Percentiles rank a stretch among this genome's conserved stretches.
phyloP scores from a whole-genome alignment of 495 filamentous ascomycete species.

The Pyronema domesticum region DNA sequence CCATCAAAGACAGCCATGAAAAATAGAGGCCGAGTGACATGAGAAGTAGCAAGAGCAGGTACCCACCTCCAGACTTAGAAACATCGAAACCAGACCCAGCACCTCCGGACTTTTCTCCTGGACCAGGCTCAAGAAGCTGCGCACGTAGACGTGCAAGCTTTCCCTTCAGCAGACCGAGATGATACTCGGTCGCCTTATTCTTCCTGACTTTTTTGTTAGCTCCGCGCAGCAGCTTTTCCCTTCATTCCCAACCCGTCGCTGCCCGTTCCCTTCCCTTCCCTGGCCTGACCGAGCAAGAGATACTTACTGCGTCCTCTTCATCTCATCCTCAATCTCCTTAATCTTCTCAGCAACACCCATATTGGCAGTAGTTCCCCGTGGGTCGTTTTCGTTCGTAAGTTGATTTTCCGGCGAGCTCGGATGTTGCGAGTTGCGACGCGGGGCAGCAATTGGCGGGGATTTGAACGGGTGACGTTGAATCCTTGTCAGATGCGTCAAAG shows the following conservation, averaged over 20 bases:
- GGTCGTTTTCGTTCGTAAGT: constrained; percentile 5
- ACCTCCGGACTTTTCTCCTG: constrained; percentile 58
- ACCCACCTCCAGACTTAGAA: constrained; percentile 57
- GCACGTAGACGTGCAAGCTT: constrained; percentile 92
- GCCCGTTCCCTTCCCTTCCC: too few species aligned
- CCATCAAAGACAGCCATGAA: not conserved
- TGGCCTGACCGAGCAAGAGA: not conserved
- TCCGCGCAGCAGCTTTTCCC: too few species aligned
- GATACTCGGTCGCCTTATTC: constrained; percentile 99
- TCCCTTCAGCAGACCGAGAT: constrained; percentile 93
- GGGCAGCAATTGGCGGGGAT: not conserved
- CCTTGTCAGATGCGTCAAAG: not conserved
- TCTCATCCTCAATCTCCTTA: constrained; percentile 99
- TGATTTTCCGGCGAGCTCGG: not conserved
- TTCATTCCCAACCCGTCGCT: too few species aligned
- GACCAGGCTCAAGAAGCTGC: constrained; percentile 81
- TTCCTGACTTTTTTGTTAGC: constrained; percentile 32
- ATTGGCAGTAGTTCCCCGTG: constrained; percentile 31
- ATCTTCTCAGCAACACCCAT: constrained; percentile 99
- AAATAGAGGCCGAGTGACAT: not conserved
- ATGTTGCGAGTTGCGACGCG: not conserved
- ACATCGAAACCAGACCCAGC: constrained; percentile 78
- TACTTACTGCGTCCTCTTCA: constrained; percentile 69
- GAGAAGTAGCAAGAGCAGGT: not conserved
- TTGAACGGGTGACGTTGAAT: not conserved